Conservation (phyloP, 2,329 filamentous ascomycete genomes). For the Microdochium nivale region DNA sequence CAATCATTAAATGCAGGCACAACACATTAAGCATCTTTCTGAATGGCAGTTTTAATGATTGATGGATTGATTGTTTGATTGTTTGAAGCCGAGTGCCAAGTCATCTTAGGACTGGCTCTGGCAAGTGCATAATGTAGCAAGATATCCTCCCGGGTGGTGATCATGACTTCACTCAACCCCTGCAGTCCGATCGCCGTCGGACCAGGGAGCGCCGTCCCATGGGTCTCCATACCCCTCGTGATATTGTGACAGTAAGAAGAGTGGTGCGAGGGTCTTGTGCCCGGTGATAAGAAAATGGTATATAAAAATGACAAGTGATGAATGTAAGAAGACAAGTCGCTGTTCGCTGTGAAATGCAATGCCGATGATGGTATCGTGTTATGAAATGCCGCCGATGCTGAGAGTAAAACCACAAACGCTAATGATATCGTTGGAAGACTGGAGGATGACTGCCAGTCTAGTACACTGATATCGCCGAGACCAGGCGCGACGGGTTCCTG, state of each 20-base stretch:
- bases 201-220: neutral
- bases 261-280: neutral
- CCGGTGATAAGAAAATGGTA: conserved; percentile 4
- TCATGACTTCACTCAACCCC: neutral
- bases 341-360: conserved; percentile 20
- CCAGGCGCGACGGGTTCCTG: conserved; percentile 39
- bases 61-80: neutral
- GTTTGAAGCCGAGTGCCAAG: neutral
- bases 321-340: conserved; percentile 14
- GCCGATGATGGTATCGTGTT: conserved; percentile 21
- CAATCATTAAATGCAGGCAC: neutral
- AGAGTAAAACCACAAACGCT: conserved; percentile 14
- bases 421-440: conserved; percentile 25
- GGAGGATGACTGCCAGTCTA: conserved; percentile 18
- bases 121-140: neutral
- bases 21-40: neutral
- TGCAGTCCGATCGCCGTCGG: neutral
- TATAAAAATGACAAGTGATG: neutral
- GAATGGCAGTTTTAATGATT: neutral
- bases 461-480: conserved; percentile 50
- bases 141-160: neutral
- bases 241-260: neutral
- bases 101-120: neutral
- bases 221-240: neutral
- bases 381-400: conserved; percentile 24